Evolutionary conservation across 176 grass and related monocot genomes (phyloP).

Genomic region (Otatea glauca): DNA sequence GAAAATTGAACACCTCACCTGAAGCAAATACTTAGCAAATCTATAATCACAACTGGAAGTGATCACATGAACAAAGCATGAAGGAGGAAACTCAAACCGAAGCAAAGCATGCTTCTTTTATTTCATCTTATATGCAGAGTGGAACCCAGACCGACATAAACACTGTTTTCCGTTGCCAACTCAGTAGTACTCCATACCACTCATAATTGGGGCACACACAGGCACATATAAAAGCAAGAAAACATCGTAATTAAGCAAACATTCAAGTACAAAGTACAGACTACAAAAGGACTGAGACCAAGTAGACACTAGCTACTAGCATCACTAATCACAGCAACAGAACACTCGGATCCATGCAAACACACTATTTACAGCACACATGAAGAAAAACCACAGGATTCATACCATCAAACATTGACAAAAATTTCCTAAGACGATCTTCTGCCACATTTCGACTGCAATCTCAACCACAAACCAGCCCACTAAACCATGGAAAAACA

Average conservation of each 20-base stretch:
- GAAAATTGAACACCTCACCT: background rate
- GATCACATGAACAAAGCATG: background rate
- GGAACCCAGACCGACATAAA: background rate
- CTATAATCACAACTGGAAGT: background rate
- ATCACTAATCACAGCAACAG: background rate
- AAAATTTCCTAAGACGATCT: background rate
- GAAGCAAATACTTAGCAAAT: background rate
- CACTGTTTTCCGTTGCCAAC: background rate
- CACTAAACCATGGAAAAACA: background rate
- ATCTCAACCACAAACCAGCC: background rate
- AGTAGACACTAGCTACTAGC: background rate
- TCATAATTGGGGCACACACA: background rate
- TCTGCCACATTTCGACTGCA: background rate
- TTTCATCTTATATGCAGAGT: background rate
- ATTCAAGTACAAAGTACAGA: constrained; percentile 22
- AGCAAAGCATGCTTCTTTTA: background rate
- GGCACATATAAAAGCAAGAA: background rate
- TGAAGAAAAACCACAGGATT: background rate
- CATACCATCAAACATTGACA: background rate
- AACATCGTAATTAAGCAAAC: constrained; percentile 19
- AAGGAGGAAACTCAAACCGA: background rate
- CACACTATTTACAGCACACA: background rate
- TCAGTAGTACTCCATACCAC: background rate
- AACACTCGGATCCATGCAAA: background rate
- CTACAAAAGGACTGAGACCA: background rate